Evolutionary conservation across 768 basidiomycete genomes (phyloP).

Genomic region (Boletus rex-veris): DNA sequence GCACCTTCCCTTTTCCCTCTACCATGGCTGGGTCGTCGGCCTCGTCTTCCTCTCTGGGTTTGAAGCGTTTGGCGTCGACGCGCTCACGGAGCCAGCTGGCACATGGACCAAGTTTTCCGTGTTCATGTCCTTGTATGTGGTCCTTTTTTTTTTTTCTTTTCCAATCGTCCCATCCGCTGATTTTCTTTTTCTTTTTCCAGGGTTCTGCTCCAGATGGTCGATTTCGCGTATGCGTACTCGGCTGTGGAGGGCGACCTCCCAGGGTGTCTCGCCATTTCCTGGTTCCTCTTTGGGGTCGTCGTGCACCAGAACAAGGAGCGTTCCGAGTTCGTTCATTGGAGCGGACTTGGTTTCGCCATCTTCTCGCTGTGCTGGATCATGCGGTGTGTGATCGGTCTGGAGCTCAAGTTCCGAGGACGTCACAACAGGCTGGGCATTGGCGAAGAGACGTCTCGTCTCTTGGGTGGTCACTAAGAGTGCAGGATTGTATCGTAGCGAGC

Average conservation of each 20-base stretch:
- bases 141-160: not conserved
- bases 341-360: conserved; percentile 59
- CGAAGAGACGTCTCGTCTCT: conserved; percentile 31
- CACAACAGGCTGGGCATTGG: conserved; percentile 32
- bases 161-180: not conserved
- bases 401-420: conserved; percentile 33
- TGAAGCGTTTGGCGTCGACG: conserved; percentile 60
- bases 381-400: conserved; percentile 47
- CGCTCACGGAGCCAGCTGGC: conserved; percentile 47
- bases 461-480: conserved; percentile 23
- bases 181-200: too few species aligned
- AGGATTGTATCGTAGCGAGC: not conserved
- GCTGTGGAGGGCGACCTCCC: conserved; percentile 64
- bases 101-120: conserved; percentile 62
- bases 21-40: conserved; percentile 58
- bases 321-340: conserved; percentile 63
- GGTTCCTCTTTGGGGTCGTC: conserved; percentile 65
- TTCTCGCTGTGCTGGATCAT: conserved; percentile 61
- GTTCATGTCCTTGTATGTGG: conserved; percentile 50
- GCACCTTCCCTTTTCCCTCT: conserved; percentile 72
- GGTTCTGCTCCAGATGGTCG: conserved; percentile 55
- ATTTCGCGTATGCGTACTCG: conserved; percentile 65
- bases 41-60: conserved; percentile 54
- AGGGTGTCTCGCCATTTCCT: conserved; percentile 63
- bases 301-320: conserved; percentile 41